phyloP scores from a whole-genome alignment of 768 basidiomycete species.

The Galerina marginata region DNA sequence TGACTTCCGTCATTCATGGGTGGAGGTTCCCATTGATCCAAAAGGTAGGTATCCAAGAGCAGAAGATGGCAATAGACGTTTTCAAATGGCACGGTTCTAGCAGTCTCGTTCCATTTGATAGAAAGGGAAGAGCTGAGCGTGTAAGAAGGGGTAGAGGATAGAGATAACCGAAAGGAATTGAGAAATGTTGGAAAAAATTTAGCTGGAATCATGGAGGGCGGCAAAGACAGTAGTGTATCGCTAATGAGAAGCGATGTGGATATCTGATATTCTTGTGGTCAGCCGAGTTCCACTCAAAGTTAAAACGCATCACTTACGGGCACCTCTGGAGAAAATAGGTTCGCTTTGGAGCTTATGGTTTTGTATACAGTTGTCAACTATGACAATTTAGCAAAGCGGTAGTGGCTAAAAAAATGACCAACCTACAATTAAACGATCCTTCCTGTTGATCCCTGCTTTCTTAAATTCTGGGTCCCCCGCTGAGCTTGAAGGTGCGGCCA shows the following conservation, averaged over 20 bases:
- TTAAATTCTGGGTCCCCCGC: conserved; percentile 50
- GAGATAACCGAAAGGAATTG: conserved; percentile 31
- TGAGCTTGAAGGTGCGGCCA: conserved; percentile 32
- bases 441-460: conserved; percentile 56
- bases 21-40: conserved; percentile 56
- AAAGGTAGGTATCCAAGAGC: conserved; percentile 66
- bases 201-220: conserved; percentile 46
- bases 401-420: background rate
- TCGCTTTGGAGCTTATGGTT: conserved; percentile 39
- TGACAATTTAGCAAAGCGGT: background rate
- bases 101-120: conserved; percentile 35
- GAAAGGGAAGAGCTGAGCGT: conserved; percentile 40
- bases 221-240: conserved; percentile 52
- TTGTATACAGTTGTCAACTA: conserved; percentile 44
- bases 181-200: conserved; percentile 41
- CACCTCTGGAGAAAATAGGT: conserved; percentile 38
- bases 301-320: conserved; percentile 31
- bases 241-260: conserved; percentile 61
- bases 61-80: conserved; percentile 61
- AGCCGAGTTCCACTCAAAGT: background rate
- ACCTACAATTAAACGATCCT: conserved; percentile 62
- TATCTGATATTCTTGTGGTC: conserved; percentile 37
- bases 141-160: conserved; percentile 40
- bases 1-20: conserved; percentile 2
- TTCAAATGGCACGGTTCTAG: conserved; percentile 32